phyloP scores from a whole-genome alignment of 805 yeast genomes.

The Sugiyamaella qingdaonensis region DNA sequence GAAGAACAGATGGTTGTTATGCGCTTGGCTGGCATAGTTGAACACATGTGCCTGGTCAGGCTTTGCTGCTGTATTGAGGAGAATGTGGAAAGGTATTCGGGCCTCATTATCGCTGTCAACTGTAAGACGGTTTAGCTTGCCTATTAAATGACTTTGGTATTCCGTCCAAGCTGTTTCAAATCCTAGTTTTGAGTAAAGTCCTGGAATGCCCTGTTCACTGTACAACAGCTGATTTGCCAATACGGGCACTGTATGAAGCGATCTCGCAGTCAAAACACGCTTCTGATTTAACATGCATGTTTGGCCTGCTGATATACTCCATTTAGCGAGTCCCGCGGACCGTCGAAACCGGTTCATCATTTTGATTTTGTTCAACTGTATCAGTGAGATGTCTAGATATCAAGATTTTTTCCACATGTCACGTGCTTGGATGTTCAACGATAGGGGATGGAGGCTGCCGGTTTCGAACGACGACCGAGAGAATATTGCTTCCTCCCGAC shows the following conservation, averaged over 20 bases:
- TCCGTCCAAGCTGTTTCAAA: slow-evolving; percentile 75
- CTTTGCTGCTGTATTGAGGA: slow-evolving; percentile 57
- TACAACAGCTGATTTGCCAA: slow-evolving; percentile 42
- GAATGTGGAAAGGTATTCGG: slow-evolving; percentile 66
- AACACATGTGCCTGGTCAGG: slow-evolving; percentile 64
- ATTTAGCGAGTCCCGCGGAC: background rate
- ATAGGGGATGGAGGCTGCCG: too few species aligned
- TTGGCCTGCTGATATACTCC: background rate
- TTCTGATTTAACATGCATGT: background rate
- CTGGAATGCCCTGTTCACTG: slow-evolving; percentile 50
- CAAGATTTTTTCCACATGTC: background rate
- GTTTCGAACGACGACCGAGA: too few species aligned
- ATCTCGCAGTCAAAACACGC: slow-evolving; percentile 3
- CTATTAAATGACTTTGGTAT: slow-evolving; percentile 57
- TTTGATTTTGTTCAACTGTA: background rate
- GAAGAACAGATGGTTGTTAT: slow-evolving; percentile 86
- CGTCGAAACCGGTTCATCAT: background rate
- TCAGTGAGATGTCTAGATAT: background rate
- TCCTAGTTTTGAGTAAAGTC: slow-evolving; percentile 61
- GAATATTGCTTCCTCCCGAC: too few species aligned
- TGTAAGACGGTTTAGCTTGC: slow-evolving; percentile 57
- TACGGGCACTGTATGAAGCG: slow-evolving; percentile 62
- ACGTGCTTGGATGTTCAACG: background rate
- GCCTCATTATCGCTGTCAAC: slow-evolving; percentile 78
- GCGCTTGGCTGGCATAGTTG: slow-evolving; percentile 86